These are phyloP conservation scores for Fusarium sp. DNA, from an alignment of 2,329 filamentous ascomycete genomes.

Conservation along the genomic window DNA sequence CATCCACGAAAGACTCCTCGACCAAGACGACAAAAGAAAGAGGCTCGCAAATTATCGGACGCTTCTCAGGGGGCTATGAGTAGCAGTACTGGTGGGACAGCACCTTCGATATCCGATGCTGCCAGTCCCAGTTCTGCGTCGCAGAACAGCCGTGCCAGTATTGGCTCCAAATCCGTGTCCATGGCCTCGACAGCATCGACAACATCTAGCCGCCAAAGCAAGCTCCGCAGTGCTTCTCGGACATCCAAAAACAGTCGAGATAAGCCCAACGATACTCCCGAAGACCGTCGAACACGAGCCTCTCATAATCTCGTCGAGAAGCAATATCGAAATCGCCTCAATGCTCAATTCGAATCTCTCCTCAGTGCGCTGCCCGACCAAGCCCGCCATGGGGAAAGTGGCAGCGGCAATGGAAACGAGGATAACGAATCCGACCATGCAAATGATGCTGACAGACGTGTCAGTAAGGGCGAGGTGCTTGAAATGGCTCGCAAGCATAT, in stretches of 20 bases:
- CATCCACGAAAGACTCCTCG: constrained; percentile 34
- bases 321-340: constrained; percentile 43
- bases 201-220: constrained; percentile 39
- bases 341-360: constrained; percentile 42
- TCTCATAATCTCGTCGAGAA: constrained; percentile 44
- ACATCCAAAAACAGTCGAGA: constrained; percentile 42
- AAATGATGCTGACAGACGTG: constrained; percentile 37
- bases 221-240: constrained; percentile 43
- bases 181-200: constrained; percentile 39
- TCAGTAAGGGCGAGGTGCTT: constrained; percentile 43
- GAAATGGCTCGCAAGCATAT: constrained; percentile 44
- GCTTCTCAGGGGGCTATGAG: constrained; percentile 26
- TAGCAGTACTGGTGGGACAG: constrained; percentile 29
- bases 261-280: constrained; percentile 40
- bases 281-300: constrained; percentile 43
- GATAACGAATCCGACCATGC: constrained; percentile 37
- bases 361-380: constrained; percentile 37
- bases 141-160: constrained; percentile 39
- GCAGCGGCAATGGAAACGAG: constrained; percentile 17
- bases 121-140: constrained; percentile 38
- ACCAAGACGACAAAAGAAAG: constrained; percentile 27
- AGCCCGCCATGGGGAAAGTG: constrained; percentile 21
- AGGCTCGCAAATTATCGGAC: constrained; percentile 33
- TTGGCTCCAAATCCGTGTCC: constrained; percentile 36
- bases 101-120: constrained; percentile 34